phyloP scores from a whole-genome alignment of 208 protist species.

The Trypanosoma lewisi region DNA sequence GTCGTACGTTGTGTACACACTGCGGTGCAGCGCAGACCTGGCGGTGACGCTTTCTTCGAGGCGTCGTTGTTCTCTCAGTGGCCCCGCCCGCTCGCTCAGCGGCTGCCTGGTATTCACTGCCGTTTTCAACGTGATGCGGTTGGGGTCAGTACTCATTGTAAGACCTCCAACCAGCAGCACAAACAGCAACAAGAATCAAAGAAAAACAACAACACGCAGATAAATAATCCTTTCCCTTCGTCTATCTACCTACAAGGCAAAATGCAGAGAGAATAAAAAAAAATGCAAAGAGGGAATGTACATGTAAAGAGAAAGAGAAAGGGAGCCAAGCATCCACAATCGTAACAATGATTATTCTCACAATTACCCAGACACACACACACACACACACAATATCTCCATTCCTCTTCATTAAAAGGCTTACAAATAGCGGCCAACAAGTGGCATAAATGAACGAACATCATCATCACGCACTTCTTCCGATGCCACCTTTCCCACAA shows the following conservation, averaged over 20 bases:
- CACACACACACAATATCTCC: too few relatives aligned
- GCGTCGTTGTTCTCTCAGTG: slow-evolving; percentile 27
- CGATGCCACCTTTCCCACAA: slow-evolving; percentile 18
- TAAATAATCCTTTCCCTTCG: background rate
- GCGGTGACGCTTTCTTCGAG: slow-evolving; percentile 20
- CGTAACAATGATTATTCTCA: too few relatives aligned
- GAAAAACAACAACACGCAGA: slow-evolving; percentile 1
- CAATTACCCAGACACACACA: too few relatives aligned
- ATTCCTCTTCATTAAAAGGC: too few relatives aligned
- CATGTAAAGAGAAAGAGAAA: background rate
- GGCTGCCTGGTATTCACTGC: slow-evolving; percentile 69
- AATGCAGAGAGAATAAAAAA: slow-evolving; percentile 6
- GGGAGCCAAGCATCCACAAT: too few relatives aligned
- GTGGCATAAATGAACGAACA: slow-evolving; percentile 3
- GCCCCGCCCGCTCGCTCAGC: slow-evolving; percentile 40
- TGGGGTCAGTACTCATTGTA: slow-evolving; percentile 4
- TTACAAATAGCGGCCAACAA: slow-evolving; percentile 27
- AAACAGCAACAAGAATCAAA: background rate
- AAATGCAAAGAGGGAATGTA: background rate
- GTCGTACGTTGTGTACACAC: slow-evolving; percentile 73
- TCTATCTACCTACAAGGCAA: slow-evolving; percentile 1
- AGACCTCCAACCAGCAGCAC: background rate
- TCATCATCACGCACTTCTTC: slow-evolving; percentile 3
- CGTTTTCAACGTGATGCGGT: slow-evolving; percentile 53
- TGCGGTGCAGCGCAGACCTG: slow-evolving; percentile 42